Percentiles rank a stretch among this genome's conserved stretches.
These are phyloP conservation scores for Penicillium antarcticum DNA, from an alignment of 495 filamentous ascomycete genomes.

Conservation along the genomic window DNA sequence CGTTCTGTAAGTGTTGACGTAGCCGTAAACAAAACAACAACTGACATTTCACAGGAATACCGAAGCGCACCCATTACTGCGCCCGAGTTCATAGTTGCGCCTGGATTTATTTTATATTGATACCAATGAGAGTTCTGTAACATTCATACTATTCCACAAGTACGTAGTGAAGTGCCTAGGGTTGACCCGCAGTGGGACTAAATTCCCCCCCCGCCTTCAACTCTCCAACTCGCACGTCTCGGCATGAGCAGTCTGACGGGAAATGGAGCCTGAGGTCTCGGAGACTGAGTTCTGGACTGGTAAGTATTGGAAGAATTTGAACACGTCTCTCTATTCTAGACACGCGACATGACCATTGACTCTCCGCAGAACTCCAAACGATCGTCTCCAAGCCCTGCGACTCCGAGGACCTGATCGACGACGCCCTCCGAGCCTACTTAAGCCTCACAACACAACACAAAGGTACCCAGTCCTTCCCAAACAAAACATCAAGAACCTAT, in stretches of 20 bases:
- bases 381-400: slow-evolving; percentile 71
- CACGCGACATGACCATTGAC: slow-evolving; percentile 9
- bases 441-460: slow-evolving; percentile 74
- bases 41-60: slow-evolving; percentile 42
- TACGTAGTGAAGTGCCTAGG: slow-evolving; percentile 2
- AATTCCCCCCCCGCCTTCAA: slow-evolving; percentile 23
- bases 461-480: slow-evolving; percentile 33
- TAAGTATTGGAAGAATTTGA: slow-evolving; percentile 36
- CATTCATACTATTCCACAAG: not conserved
- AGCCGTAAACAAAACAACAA: not conserved
- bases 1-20: slow-evolving; percentile 58
- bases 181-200: slow-evolving; percentile 16
- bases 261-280: slow-evolving; percentile 58
- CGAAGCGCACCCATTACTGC: slow-evolving; percentile 54
- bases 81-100: slow-evolving; percentile 28
- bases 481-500: no score
- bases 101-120: slow-evolving; percentile 19
- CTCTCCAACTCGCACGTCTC: slow-evolving; percentile 27
- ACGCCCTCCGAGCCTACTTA: slow-evolving; percentile 80
- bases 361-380: slow-evolving; percentile 67
- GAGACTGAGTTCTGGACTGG: slow-evolving; percentile 93
- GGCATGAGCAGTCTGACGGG: slow-evolving; percentile 44
- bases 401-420: slow-evolving; percentile 77
- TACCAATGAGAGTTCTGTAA: slow-evolving; percentile 28
- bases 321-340: slow-evolving; percentile 1